Evolutionary conservation across 306 rosid species (phyloP), one percentile per base, ranked within the genome.

Genomic region (Aeschynomene evenia): DNA sequence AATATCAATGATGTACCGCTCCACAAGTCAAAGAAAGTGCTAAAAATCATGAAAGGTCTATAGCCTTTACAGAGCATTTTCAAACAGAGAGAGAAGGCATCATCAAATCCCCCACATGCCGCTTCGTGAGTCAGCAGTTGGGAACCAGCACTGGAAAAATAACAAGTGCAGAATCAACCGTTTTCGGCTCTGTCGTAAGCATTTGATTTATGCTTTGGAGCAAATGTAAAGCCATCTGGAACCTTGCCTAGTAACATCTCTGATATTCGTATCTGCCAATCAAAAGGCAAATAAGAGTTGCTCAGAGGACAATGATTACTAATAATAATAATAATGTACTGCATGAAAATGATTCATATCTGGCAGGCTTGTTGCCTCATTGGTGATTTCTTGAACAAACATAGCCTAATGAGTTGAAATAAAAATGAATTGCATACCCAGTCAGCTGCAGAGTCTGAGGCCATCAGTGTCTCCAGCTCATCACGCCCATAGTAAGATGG

Each of bases 181-280:
- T 93, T 93, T 70, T 93, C 97, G 20, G 96, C 97, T 24, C 84
- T 83, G 76, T 93, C 97, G n/a, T 93, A 88, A 31, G 96, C 84
- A 74, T 92, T 93, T 52, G 98, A 93, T 71, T 90, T 93, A 67
- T 93, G 98, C 87, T 93, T 93, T 1, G 98, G 96, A 3, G 94
- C 80, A 75, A 93, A 93, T 49, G 78, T 48, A 72, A 72, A 78
- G 60, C 74, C 96, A 13, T 90, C 97, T 7, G 96, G 98, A 80
- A 93, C 98, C 79, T 93, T 93, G 45, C 98, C 98, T 1, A 93
- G 94, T 76, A 93, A 73, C 86, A 90, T 83, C 80, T 93, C 98
- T 2, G 97, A 90, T 68, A 93, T 73, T 74, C 91, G 84, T 58
- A 93, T 33, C 98, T 90, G 94, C 66, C 28, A n/a, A 76, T 33